Percentiles rank a stretch among this genome's conserved stretches.
Conservation (phyloP, 345 rosid species). For the Noccaea bulbosa region DNA sequence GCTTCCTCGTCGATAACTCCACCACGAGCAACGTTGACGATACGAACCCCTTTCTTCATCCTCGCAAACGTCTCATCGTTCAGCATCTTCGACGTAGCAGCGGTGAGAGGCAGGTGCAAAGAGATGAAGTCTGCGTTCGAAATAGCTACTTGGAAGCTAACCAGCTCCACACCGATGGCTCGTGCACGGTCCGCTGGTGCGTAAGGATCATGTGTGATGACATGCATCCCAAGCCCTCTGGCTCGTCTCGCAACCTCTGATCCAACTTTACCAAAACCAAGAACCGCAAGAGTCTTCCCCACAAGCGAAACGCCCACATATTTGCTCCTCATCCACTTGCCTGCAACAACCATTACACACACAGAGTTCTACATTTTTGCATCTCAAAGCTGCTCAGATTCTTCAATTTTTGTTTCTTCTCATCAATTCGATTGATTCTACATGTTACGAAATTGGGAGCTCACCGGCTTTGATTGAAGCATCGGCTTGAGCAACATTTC, state of each 20-base stretch:
- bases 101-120: conserved; percentile 59
- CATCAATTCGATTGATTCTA: not conserved
- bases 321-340: conserved; percentile 56
- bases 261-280: conserved; percentile 71
- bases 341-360: conserved; percentile 37
- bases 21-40: conserved; percentile 59
- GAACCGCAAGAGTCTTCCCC: conserved; percentile 57
- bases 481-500: conserved; percentile 63
- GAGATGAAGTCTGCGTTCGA: conserved; percentile 58
- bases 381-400: not conserved
- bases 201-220: conserved; percentile 60
- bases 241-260: conserved; percentile 62
- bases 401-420: not conserved
- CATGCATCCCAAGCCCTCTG: conserved; percentile 58
- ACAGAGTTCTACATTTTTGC: not conserved
- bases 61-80: conserved; percentile 57
- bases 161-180: conserved; percentile 54
- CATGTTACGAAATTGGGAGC: not conserved
- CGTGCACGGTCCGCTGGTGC: conserved; percentile 62
- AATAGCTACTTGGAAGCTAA: conserved; percentile 55
- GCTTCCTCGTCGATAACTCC: conserved; percentile 63
- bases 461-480: conserved; percentile 65
- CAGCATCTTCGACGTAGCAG: conserved; percentile 54
- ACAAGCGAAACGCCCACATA: conserved; percentile 59
- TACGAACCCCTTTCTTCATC: conserved; percentile 58